Evolutionary conservation across 169 alveolate species (phyloP).

Genomic region (Cryptosporidium ryanae): DNA sequence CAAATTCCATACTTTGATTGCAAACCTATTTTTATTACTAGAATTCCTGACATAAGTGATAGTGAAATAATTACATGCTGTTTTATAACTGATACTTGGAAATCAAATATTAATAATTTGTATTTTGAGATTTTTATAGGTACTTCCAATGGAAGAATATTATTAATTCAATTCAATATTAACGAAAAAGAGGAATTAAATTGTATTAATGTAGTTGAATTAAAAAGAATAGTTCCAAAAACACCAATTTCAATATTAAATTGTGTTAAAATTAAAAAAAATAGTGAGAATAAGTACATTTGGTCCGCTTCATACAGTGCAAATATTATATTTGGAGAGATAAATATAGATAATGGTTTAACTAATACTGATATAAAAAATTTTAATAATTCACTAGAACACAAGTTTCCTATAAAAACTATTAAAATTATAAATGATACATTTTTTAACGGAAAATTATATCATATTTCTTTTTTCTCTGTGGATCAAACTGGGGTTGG

Average conservation of each 20-base stretch:
- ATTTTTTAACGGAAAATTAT: background rate
- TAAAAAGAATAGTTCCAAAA: constrained; percentile 20
- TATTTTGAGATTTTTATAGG: constrained; percentile 47
- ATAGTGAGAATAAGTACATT: background rate
- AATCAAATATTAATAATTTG: background rate
- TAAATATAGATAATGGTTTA: background rate
- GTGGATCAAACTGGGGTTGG: constrained; percentile 60
- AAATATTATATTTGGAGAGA: constrained; percentile 12
- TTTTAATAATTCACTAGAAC: background rate
- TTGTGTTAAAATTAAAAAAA: background rate
- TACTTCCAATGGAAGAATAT: constrained; percentile 33
- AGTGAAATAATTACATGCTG: constrained; percentile 49
- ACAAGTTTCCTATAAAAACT: constrained; percentile 29
- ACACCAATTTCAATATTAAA: constrained; percentile 31
- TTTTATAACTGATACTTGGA: constrained; percentile 24
- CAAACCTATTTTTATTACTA: constrained; percentile 5
- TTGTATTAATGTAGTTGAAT: background rate
- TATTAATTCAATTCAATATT: constrained; percentile 6
- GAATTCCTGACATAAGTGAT: constrained; percentile 2
- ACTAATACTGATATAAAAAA: background rate
- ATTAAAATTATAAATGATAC: constrained; percentile 16
- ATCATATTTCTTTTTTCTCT: constrained; percentile 11
- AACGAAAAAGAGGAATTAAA: background rate
- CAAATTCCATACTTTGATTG: constrained; percentile 11
- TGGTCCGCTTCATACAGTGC: constrained; percentile 24